Conservation (phyloP, 495 filamentous ascomycete species). For the Tetracladium marchalianum region DNA sequence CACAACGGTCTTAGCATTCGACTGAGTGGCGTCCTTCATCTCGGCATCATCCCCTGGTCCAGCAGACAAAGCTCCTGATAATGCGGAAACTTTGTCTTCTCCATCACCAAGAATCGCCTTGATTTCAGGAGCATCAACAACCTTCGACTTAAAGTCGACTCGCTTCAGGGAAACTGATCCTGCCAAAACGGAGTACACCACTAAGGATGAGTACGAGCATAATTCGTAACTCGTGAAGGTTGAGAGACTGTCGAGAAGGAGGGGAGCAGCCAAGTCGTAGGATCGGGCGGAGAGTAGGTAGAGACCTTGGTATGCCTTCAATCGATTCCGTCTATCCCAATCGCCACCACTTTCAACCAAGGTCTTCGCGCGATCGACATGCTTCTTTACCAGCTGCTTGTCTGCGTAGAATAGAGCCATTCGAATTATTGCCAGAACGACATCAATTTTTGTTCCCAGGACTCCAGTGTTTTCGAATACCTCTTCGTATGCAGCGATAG, state of each 20-base stretch:
- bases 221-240: constrained; percentile 99
- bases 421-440: constrained; percentile 91
- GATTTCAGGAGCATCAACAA: constrained; percentile 96
- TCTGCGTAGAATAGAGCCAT: constrained; percentile 94
- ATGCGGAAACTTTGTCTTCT: constrained; percentile 73
- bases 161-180: constrained; percentile 91
- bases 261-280: constrained; percentile 79
- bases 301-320: constrained; percentile 96
- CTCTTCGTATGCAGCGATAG: constrained; percentile 80
- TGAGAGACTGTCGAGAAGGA: constrained; percentile 89
- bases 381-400: constrained; percentile 81
- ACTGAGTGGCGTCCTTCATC: constrained; percentile 59
- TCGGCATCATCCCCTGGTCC: constrained; percentile 73
- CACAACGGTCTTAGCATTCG: constrained; percentile 52
- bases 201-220: constrained; percentile 87
- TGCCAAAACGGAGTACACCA: constrained; percentile 91
- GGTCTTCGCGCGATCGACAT: constrained; percentile 78
- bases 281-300: constrained; percentile 86
- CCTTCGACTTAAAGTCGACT: constrained; percentile 97
- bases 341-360: constrained; percentile 92
- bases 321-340: constrained; percentile 94
- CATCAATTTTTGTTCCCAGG: constrained; percentile 90
- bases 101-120: constrained; percentile 87
- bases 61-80: constrained; percentile 65
- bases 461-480: constrained; percentile 90